Evolutionary conservation across 345 rosid genomes (phyloP), one percentile per base, ranked within the genome.

Genomic region (Lepidium didymum): DNA sequence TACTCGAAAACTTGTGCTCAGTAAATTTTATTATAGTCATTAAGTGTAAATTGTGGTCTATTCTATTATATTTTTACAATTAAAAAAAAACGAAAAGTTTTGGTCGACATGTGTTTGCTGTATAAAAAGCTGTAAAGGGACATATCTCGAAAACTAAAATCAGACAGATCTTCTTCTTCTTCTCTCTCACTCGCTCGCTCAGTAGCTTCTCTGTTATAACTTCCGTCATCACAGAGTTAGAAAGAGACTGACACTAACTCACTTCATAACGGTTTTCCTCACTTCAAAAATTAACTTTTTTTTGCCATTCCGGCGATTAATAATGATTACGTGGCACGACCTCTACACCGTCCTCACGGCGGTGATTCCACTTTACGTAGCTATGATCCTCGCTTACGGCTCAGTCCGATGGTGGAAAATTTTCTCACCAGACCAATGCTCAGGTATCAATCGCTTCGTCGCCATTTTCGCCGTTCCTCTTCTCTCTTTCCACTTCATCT

Each of bases 371-470:
- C 88, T 93, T 3, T 91, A 90, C 71, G 92, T 90, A 64, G 97
- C 98, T 27, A 93, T 93, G 97, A 78, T 90, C 74, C 75, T 93
- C 69, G 97, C 98, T 2, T 93, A 93, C 62, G 97, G 98, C 33
- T 93, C 97, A 1, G 97, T 93, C 16, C 88, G 89, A 7, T 93
- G 97, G 97, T 93, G 97, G 97, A 87, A 85, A 67, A 93, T 93
- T 50, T 93, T 93, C 84, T 70, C 91, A 1, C 95, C 97, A 0
- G 96, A 91, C 65, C 98, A 93, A 55, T 93, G 98, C 80, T 93
- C 98, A 3, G 97, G 98, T 1, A 93, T 93, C 75, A 93, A 93
- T 77, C 92, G 97, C 6, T 91, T 93, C 64, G 98, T 88, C n/a
- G 97, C 98, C 25, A 77, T 93, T 0, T 93, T 93, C 57, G 97